Evolutionary conservation across 2,329 filamentous ascomycete species (phyloP), one percentile per base, ranked within the genome.

Genomic region (Pyrenochaeta sp.): DNA sequence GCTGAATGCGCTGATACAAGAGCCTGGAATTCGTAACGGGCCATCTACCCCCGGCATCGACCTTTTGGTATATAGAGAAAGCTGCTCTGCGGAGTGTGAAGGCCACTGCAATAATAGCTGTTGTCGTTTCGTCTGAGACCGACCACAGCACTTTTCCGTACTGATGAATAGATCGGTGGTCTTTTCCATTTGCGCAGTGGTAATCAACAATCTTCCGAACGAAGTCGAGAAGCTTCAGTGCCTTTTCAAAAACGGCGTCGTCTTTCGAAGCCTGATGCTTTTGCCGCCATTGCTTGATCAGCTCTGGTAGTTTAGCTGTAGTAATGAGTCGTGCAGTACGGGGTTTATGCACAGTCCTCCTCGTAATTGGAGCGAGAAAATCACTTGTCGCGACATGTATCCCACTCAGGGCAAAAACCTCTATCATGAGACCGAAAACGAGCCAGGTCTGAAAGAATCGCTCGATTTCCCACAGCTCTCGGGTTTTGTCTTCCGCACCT

Each of bases 361-460:
- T 46, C 9, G 36, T 39, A 37, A 54, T 43, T 4, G 54, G 54
- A 42, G 41, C 50, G 20, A 58, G 54, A 27, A 58, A 54, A 35
- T 58, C 54, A 32, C 18, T 43, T 11, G 54, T 58, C 18, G 45
- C 53, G 9, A 54, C 50, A 29, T 54, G 18, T 12, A 58, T 54
- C 17, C 45, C 50, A 29, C 41, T 54, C 1, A 58, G 46, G 7
- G 30, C 47, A 21, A 58, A 55, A n/a, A 58, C 51, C 23, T 58
- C 51, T 21, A 54, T 54, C 27, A 58, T 47, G 20, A 55, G 37
- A 31, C 55, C 55, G 30, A 58, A 58, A 37, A 58, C 45, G 20
- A 58, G 43, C 55, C 55, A 58, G 14, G 55, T 54, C 23, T 58
- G 55, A 27, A 50, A 58, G 29, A 58, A 51, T 27, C 35, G 37